Evolutionary conservation across 2,329 filamentous ascomycete genomes (phyloP).

Genomic region (Penicillium sp.): DNA sequence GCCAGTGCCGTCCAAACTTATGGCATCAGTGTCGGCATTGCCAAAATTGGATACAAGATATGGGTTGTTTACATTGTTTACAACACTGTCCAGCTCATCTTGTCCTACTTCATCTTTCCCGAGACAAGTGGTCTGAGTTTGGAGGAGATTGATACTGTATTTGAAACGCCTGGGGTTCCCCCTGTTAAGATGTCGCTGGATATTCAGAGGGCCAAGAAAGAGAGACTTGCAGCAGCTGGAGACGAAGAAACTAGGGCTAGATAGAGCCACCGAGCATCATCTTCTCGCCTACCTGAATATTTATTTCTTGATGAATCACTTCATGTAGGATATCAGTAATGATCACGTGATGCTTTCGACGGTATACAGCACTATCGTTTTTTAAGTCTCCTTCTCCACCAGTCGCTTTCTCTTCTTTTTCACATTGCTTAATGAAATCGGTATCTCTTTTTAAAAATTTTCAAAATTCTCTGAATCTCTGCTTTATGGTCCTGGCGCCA

Average conservation of each 20-base stretch:
- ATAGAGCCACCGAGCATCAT: neutral
- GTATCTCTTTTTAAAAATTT: neutral
- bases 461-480: neutral
- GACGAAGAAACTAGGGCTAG: conserved; percentile 22
- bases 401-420: neutral
- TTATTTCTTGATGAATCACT: neutral
- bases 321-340: neutral
- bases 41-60: conserved; percentile 55
- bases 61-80: conserved; percentile 57
- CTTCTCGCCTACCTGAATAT: neutral
- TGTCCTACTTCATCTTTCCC: conserved; percentile 57
- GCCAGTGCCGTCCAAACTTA: conserved; percentile 52
- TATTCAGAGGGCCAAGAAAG: conserved; percentile 47
- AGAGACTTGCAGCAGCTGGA: conserved; percentile 29
- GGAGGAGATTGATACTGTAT: conserved; percentile 63
- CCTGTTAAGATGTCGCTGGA: conserved; percentile 51
- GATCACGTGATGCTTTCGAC: neutral
- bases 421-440: neutral
- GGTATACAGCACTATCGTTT: neutral
- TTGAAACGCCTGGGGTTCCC: conserved; percentile 51
- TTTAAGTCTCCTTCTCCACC: neutral
- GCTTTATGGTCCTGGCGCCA: neutral
- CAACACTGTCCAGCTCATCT: conserved; percentile 52
- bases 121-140: conserved; percentile 56
- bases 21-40: conserved; percentile 53